These are phyloP conservation scores for Kazachstania bromeliacearum DNA, from an alignment of 805 yeast genomes.

Conservation along the genomic window DNA sequence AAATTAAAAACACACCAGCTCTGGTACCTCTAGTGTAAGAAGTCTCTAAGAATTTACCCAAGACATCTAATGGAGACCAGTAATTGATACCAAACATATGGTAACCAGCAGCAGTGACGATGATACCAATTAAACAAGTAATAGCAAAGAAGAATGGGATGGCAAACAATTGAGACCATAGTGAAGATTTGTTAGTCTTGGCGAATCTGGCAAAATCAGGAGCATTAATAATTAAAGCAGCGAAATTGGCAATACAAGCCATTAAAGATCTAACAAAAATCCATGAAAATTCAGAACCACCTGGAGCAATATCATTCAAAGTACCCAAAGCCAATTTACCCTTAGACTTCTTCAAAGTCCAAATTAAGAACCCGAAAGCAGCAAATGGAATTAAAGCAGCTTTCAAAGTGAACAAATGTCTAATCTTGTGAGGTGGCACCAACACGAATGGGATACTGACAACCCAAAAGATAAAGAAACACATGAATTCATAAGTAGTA, in stretches of 20 bases:
- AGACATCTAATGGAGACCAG: conserved; percentile 49
- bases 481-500: conserved; percentile 61
- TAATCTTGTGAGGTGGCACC: conserved; percentile 73
- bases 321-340: conserved; percentile 39
- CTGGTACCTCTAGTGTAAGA: conserved; percentile 41
- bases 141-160: conserved; percentile 65
- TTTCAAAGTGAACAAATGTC: conserved; percentile 78
- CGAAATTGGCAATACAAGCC: conserved; percentile 72
- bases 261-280: conserved; percentile 54
- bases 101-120: conserved; percentile 62
- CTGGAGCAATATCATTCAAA: conserved; percentile 12
- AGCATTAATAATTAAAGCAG: conserved; percentile 70
- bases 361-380: conserved; percentile 71
- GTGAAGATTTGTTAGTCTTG: conserved; percentile 36
- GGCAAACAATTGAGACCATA: conserved; percentile 45
- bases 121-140: conserved; percentile 69
- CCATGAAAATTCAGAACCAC: conserved; percentile 58
- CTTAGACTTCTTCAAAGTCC: conserved; percentile 74
- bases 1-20: conserved; percentile 63
- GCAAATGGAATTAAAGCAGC: conserved; percentile 75
- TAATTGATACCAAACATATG: conserved; percentile 33
- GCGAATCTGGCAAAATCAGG: conserved; percentile 81
- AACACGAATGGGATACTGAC: conserved; percentile 71
- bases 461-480: conserved; percentile 77
- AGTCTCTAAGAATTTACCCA: conserved; percentile 34